Percentiles rank a stretch among this genome's conserved stretches.
Evolutionary conservation across 345 rosid species (phyloP).

Genomic region (Heritiera littoralis): DNA sequence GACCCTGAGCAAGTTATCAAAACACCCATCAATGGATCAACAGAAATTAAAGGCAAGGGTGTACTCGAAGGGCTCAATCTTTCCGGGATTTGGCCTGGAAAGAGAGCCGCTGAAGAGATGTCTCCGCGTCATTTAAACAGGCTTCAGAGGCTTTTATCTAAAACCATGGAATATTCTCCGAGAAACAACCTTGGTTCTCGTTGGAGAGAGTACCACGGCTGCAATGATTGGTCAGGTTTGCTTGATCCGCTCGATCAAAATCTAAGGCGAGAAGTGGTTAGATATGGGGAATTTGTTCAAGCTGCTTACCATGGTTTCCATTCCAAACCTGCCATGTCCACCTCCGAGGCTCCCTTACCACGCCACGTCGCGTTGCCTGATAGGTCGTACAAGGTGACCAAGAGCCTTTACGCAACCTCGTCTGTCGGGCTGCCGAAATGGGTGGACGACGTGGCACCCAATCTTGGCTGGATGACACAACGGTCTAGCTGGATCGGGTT

Average conservation of each 20-base stretch:
- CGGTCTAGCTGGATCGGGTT: constrained; percentile 92
- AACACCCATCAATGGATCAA: constrained; percentile 18
- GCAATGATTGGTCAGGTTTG: constrained; percentile 46
- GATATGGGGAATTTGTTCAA: constrained; percentile 51
- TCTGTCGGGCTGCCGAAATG: constrained; percentile 77
- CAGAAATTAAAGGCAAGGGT: constrained; percentile 26
- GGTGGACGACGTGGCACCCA: constrained; percentile 82
- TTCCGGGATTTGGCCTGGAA: constrained; percentile 71
- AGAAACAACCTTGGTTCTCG: constrained; percentile 70
- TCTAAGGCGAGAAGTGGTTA: constrained; percentile 48
- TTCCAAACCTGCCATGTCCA: constrained; percentile 65
- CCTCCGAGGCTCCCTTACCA: constrained; percentile 50
- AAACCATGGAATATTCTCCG: constrained; percentile 76
- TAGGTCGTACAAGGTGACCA: constrained; percentile 68
- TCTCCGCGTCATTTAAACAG: constrained; percentile 69
- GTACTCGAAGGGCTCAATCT: constrained; percentile 59
- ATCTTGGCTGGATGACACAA: constrained; percentile 92
- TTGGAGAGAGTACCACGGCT: constrained; percentile 65
- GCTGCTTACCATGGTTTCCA: constrained; percentile 62
- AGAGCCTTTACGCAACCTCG: constrained; percentile 81
- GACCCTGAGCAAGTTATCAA: constrained; percentile 8
- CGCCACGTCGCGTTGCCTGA: constrained; percentile 66
- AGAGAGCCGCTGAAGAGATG: constrained; percentile 84
- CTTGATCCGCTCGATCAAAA: constrained; percentile 48
- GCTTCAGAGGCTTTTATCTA: constrained; percentile 75